phyloP scores from a whole-genome alignment of 2,329 filamentous ascomycete genomes.

The Gliomastix tumulicola region DNA sequence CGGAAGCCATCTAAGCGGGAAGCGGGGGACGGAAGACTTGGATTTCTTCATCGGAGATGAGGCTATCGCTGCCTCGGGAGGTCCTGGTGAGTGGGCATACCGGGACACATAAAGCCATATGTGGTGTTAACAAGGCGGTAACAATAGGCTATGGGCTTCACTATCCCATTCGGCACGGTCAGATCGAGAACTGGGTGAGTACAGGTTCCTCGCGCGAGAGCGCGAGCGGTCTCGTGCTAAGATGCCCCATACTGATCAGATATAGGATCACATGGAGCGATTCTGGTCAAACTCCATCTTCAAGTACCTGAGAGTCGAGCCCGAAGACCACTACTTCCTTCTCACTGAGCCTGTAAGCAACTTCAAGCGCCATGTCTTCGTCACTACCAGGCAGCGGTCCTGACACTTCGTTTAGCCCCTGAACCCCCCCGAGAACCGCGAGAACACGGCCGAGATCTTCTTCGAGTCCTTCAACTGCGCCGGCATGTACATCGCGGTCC shows the following conservation, averaged over 20 bases:
- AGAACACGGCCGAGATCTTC: conserved; percentile 99
- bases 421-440: conserved; percentile 96
- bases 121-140: conserved; percentile 7
- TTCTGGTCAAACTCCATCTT: conserved; percentile 99
- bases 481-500: conserved; percentile 96
- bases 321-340: conserved; percentile 97
- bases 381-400: background rate
- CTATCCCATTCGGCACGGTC: conserved; percentile 95
- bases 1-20: conserved; percentile 74
- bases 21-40: conserved; percentile 93
- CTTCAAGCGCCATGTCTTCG: background rate
- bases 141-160: conserved; percentile 95
- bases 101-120: too few species aligned
- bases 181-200: conserved; percentile 96
- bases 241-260: conserved; percentile 17
- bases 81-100: conserved; percentile 61
- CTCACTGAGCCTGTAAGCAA: conserved; percentile 83
- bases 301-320: conserved; percentile 97
- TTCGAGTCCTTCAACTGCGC: conserved; percentile 99
- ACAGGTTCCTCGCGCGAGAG: background rate
- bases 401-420: conserved; percentile 57
- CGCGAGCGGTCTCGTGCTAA: background rate
- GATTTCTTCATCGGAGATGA: conserved; percentile 99
- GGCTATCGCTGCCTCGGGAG: conserved; percentile 74
- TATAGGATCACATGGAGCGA: conserved; percentile 93